Base-by-base conservation (phyloP, 2,329 filamentous ascomycete genomes). In the Parastagonospora avenae region DNA sequence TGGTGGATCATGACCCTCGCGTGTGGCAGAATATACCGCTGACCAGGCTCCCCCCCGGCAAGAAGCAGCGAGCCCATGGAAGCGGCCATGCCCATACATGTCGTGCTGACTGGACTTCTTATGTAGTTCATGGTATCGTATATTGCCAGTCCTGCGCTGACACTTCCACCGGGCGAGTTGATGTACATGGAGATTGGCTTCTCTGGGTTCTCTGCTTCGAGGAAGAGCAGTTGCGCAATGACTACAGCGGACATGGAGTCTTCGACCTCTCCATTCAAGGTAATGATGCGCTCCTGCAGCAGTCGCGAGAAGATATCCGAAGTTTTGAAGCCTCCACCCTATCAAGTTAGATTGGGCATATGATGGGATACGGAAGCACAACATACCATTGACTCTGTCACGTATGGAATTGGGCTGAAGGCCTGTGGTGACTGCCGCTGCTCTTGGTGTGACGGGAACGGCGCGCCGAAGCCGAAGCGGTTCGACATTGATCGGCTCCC, bases 41-140 rank as follows among this genome's bases (percentile, higher is more conserved):
- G 91, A 12, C 92, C 92, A 1, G 89, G 82, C 51, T 91, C 85
- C 15, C 95, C 94, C 40, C 93, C 94, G 41, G 90, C 89, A 1
- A 99, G 84, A 1, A 99, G 80, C 19, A 99, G 81, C 1, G 89
- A 91, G 5, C 92, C 94, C 94, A 99, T 99, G 2, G 89, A 94
- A 1, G 94, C 93, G 0, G 95, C 94, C 66, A 95, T 91, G 7
- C 94, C 94, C 37, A 99, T 85, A 68, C 94, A 97, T 28, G 99
- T 94, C 0, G 94, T 99, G 37, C 89, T 93, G 0, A 99, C 92
- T 1, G 93, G 91, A 2, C 90, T 90, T 54, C 88, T 87, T 71
- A 99, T 97, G 75, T 99, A 99, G 63, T 89, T 87, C 93, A 99
- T 97, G 10, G 94, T 99, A 73, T 99, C 94, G 81, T 99, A 99